Base-by-base conservation (phyloP, 495 filamentous ascomycete genomes). In the Tuber umbilicatum region DNA sequence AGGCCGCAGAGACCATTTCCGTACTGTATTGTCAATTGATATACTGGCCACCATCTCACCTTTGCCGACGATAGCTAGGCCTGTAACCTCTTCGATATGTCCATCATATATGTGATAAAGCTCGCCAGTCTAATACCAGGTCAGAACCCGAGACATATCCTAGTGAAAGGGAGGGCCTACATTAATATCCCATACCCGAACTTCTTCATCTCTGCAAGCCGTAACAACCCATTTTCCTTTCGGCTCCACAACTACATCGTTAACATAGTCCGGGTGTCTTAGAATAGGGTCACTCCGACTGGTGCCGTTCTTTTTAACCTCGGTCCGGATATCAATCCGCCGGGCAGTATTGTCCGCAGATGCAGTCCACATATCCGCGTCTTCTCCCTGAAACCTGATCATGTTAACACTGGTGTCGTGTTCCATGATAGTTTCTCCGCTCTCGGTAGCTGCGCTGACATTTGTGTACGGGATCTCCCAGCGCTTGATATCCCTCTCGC, bases 41-140 rank as follows among this genome's bases (percentile, higher is more conserved):
- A 93, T 92, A 81, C 93, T 97, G 47, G 91, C 89, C 40, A 95
- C 85, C 64, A 85, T 88, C 68, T 83, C 84, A 2, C 84, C 83
- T 37, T 39, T 75, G 23, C 86, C 87, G 16, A 93, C 79, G 50
- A 96, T 80, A 2, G 90, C 85, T 50, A 97, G 83, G 50, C 91
- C 92, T 6, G 91, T 97, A 40, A 99, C 91, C 81, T 97, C 95
- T 78, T 98, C 93, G 82, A 89, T 97, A 83, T 99, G 95, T 1
- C 95, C 95, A 27, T 88, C 87, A 73, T 94, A 93, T 3, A 88
- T 87, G 80, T 92, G 91, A 78, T 91, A 86, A 68, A 97, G 86
- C 76, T 91, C 87, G 23, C 93, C 95, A 70, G 87, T 92, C 79
- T 85, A 64, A 60, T 83, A 81, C 7, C 42, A 19, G 14, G 40